Percentiles rank a stretch among this genome's conserved stretches.
These are phyloP conservation scores for Sporisorium iseilematis-ciliati DNA, from an alignment of 1,284 basidiomycete genomes.

Conservation along the genomic window DNA sequence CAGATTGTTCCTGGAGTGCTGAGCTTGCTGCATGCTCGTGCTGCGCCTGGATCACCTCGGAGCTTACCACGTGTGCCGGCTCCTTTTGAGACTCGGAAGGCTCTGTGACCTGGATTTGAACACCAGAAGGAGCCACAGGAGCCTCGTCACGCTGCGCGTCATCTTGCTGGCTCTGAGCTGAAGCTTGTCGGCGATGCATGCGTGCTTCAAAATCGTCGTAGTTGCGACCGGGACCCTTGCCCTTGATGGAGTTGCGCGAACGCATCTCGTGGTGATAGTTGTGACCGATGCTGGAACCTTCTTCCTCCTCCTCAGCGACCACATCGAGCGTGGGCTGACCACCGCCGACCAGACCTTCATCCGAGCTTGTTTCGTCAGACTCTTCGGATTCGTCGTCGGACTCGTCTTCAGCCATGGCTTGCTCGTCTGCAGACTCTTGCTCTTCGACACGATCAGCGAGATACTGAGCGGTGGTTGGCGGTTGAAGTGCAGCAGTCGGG, in stretches of 20 bases:
- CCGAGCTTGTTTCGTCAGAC: constrained; percentile 27
- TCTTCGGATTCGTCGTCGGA: constrained; percentile 32
- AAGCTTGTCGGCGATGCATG: constrained; percentile 37
- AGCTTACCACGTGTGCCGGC: not conserved
- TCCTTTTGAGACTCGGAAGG: not conserved
- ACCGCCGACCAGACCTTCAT: constrained; percentile 35
- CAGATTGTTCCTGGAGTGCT: not conserved
- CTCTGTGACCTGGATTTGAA: constrained; percentile 30
- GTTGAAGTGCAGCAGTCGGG: not conserved
- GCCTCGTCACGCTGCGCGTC: not conserved
- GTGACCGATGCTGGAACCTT: constrained; percentile 49
- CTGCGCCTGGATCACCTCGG: not conserved
- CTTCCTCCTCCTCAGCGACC: constrained; percentile 61
- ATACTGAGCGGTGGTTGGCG: constrained; percentile 31
- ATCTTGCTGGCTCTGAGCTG: constrained; percentile 21
- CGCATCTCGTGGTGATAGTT: constrained; percentile 51
- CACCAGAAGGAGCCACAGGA: constrained; percentile 20
- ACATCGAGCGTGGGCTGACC: constrained; percentile 50
- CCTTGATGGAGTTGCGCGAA: constrained; percentile 31
- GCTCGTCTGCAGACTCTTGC: constrained; percentile 27
- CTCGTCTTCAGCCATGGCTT: constrained; percentile 18
- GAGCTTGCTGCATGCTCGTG: not conserved
- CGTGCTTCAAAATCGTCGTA: constrained; percentile 37
- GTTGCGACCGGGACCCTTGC: constrained; percentile 31
- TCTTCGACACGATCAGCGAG: constrained; percentile 38